phyloP scores from a whole-genome alignment of 495 filamentous ascomycete species.

The Talaromyces nanjingensis region DNA sequence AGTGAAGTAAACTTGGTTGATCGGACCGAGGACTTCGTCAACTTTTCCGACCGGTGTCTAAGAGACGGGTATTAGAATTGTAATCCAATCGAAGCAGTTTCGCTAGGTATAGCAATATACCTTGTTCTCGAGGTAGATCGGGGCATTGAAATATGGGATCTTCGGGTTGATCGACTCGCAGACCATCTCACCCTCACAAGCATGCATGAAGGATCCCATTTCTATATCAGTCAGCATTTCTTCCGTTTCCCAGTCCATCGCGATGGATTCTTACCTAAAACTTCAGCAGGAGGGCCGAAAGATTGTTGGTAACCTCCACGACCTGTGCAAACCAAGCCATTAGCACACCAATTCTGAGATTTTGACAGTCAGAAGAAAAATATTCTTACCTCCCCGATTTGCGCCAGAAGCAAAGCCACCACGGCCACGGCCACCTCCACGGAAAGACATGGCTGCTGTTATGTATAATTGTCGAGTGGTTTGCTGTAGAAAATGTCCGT shows the following conservation, averaged over 20 bases:
- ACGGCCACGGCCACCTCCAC: slow-evolving; percentile 37
- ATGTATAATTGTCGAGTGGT: slow-evolving; percentile 10
- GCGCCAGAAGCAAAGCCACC: slow-evolving; percentile 40
- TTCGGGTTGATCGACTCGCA: slow-evolving; percentile 90
- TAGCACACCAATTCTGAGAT: slow-evolving; percentile 7
- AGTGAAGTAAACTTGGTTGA: slow-evolving; percentile 97
- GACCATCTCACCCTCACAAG: slow-evolving; percentile 93
- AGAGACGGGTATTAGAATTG: slow-evolving; percentile 15
- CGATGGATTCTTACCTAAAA: slow-evolving; percentile 45
- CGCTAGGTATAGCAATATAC: slow-evolving; percentile 26
- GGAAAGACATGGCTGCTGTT: slow-evolving; percentile 44
- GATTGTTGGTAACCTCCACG: slow-evolving; percentile 59
- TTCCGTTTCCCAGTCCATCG: not conserved
- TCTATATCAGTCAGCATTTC: slow-evolving; percentile 44
- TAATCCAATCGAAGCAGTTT: not conserved
- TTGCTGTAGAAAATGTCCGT: slow-evolving; percentile 16
- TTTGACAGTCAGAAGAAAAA: slow-evolving; percentile 7
- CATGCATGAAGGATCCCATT: slow-evolving; percentile 89
- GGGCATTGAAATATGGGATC: slow-evolving; percentile 98
- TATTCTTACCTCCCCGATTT: slow-evolving; percentile 37
- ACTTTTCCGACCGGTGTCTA: slow-evolving; percentile 55
- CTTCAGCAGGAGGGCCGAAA: slow-evolving; percentile 60
- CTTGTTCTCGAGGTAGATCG: slow-evolving; percentile 98
- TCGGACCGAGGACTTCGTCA: slow-evolving; percentile 71
- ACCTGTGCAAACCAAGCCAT: slow-evolving; percentile 40